Base-by-base conservation (phyloP, 805 yeast genomes). In the Candida corydali region DNA sequence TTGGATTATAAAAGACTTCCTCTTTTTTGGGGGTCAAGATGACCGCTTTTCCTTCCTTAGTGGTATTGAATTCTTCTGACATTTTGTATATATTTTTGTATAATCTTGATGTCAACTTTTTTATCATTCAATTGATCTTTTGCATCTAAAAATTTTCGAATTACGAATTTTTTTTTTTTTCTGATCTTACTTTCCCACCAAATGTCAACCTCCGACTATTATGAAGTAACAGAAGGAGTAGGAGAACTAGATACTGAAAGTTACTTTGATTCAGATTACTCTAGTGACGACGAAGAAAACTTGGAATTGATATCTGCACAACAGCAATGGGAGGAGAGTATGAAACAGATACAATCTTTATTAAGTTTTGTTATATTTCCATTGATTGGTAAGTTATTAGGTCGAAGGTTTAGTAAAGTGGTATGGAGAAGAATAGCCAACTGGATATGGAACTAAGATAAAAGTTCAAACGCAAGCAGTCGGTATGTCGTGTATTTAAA, bases 1-100 rank as follows among this genome's bases (percentile, higher is more conserved):
- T 84, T 8, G 95, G 97, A 56, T 93, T 93, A 62, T 93, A 93
- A 55, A 93, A 93, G 8, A 93, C 98, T 41, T 73, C 70, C 47
- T 85, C 88, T 33, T 80, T 80, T 50, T 85, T 82, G 3, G 95
- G 91, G 43, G 83, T 84, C 22, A 89, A 66, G 29, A 93, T 80
- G 17, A 80, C 75, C 10, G 98, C 97, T 38, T 73, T 66, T 2
- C 99, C 99, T 58, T 93, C 98, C 30, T 55, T 65, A 18, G 72
- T 61, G 17, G 61, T 51, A 27, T 55, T 53, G 44, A 47, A 65
- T 16, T 36, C 35, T 16, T 14, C 17, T 19, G 38, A 9, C 34
- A 26, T 35, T 24, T 17, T 34, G 12, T 17, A 12, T 23, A 17
- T 27, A n/a, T 19, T 34, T 5, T 5, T 26, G 7, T 14, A n/a